A percentile compares a stretch with the other conserved stretches of the same genome.
These are phyloP conservation scores for Delphinella strobiligena DNA, from an alignment of 2,329 filamentous ascomycete species.

Conservation along the genomic window DNA sequence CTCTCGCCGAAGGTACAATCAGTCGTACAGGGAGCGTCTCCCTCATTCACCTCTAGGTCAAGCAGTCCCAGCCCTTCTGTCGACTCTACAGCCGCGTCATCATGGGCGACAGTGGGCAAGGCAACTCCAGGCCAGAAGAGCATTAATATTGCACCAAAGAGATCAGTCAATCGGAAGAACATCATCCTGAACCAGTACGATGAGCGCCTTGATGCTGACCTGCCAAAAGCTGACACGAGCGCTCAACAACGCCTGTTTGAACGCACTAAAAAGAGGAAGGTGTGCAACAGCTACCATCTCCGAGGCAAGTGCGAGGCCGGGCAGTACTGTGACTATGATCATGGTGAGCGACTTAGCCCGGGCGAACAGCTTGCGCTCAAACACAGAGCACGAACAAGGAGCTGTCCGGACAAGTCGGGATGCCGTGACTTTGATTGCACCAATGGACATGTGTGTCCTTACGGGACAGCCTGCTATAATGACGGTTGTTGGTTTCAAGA, in stretches of 20 bases:
- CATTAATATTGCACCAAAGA: conserved; percentile 26
- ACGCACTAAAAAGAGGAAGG: conserved; percentile 19
- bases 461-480: conserved; percentile 23
- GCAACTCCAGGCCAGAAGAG: conserved; percentile 19
- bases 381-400: conserved; percentile 29
- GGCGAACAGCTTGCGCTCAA: conserved; percentile 28
- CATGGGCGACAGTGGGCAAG: conserved; percentile 33
- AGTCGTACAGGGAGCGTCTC: conserved; percentile 8
- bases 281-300: conserved; percentile 27
- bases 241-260: conserved; percentile 18
- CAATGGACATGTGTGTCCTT: conserved; percentile 29
- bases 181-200: conserved; percentile 30
- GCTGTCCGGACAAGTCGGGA: conserved; percentile 22
- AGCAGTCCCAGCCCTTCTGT: background rate
- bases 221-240: conserved; percentile 19
- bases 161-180: conserved; percentile 19
- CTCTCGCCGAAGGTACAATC: background rate
- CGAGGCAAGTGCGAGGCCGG: conserved; percentile 26
- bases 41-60: conserved; percentile 1
- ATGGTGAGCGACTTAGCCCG: conserved; percentile 26
- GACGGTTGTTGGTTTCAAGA: conserved; percentile 25
- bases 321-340: conserved; percentile 29
- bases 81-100: conserved; percentile 6
- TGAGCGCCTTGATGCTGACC: conserved; percentile 29
- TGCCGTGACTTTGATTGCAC: conserved; percentile 32